These are phyloP conservation scores for Rhododendron mucronatum DNA, from an alignment of 148 eudicot species.

Conservation along the genomic window DNA sequence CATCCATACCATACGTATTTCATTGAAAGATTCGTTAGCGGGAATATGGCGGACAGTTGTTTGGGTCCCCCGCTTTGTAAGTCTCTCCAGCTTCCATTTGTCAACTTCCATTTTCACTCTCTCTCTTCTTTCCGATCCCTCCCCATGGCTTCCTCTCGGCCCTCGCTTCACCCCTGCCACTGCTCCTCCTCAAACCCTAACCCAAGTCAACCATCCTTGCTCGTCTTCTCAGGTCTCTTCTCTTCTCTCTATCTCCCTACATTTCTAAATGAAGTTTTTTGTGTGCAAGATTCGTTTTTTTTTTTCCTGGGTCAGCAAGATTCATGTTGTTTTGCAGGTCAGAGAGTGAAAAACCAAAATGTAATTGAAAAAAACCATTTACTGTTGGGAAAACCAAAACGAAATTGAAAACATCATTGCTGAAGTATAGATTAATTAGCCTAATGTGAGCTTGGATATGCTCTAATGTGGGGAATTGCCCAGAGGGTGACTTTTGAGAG, in stretches of 20 bases:
- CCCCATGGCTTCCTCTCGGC: constrained; percentile 10
- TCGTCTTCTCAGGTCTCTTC: constrained; percentile 67
- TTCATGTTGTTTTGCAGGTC: neutral
- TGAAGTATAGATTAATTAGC: neutral
- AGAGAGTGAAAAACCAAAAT: neutral
- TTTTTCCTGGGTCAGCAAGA: neutral
- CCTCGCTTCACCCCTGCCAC: constrained; percentile 4
- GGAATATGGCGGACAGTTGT: constrained; percentile 35
- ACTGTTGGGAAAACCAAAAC: neutral
- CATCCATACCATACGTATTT: neutral
- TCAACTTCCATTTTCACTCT: neutral
- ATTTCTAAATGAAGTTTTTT: neutral
- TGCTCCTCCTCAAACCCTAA: constrained; percentile 28
- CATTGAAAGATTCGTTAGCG: neutral
- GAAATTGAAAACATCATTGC: neutral
- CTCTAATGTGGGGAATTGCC: neutral
- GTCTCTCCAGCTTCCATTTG: constrained; percentile 1
- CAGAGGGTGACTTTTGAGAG: neutral
- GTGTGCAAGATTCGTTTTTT: neutral
- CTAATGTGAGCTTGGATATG: neutral
- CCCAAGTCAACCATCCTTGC: constrained; percentile 47
- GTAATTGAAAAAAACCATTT: neutral
- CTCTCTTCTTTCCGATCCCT: constrained; percentile 1
- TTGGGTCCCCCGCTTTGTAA: constrained; percentile 25
- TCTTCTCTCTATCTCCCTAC: neutral